Conservation (phyloP, 106 monocot genomes). For the Allium cepa region DNA sequence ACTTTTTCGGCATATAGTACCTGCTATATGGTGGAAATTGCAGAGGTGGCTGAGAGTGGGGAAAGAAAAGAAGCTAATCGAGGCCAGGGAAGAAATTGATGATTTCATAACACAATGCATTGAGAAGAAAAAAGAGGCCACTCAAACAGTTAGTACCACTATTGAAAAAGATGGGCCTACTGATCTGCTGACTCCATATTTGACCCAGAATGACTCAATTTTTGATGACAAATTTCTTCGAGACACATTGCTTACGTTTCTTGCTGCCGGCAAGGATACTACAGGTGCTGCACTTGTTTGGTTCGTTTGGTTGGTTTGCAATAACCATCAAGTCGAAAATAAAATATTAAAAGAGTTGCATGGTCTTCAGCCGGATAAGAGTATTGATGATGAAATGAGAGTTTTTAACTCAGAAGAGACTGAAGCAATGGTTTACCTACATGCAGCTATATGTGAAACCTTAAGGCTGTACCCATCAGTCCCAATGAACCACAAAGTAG, state of each 20-base stretch:
- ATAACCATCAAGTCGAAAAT: conserved; percentile 24
- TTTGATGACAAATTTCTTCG: conserved; percentile 18
- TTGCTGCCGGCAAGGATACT: conserved; percentile 59
- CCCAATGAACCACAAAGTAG: conserved; percentile 46
- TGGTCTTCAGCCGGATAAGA: neutral
- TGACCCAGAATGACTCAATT: neutral
- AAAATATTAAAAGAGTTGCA: conserved; percentile 42
- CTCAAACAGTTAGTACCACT: neutral
- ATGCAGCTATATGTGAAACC: conserved; percentile 50
- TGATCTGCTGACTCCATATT: conserved; percentile 16
- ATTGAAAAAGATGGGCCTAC: conserved; percentile 12
- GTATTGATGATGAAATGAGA: neutral
- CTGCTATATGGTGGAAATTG: conserved; percentile 38
- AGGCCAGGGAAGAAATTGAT: conserved; percentile 25
- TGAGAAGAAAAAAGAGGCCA: conserved; percentile 6
- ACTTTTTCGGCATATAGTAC: conserved; percentile 25
- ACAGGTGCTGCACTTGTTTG: conserved; percentile 40
- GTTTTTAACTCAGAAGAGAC: neutral
- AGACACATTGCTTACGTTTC: conserved; percentile 34
- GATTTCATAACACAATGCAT: conserved; percentile 26
- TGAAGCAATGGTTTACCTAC: conserved; percentile 30
- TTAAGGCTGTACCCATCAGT: conserved; percentile 57
- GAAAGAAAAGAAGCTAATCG: conserved; percentile 11
- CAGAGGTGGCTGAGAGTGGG: conserved; percentile 22
- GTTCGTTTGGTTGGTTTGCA: conserved; percentile 52